Evolutionary conservation across 768 basidiomycete genomes (phyloP).

Genomic region (Lentinula boryana): DNA sequence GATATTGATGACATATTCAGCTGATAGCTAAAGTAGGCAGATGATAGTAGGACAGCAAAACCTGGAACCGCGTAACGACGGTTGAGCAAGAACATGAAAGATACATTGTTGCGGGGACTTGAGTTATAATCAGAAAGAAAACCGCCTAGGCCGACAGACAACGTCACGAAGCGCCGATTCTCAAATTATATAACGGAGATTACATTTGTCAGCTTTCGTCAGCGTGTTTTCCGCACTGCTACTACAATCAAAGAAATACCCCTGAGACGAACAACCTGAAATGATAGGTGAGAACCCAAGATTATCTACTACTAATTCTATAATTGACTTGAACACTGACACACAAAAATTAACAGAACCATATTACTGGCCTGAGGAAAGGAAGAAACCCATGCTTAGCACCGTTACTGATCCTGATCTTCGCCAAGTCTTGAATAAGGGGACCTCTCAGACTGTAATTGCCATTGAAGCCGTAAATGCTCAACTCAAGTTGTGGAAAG

Average conservation of each 20-base stretch:
- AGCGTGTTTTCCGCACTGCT: no score
- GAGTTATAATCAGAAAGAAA: no score
- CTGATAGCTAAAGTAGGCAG: neutral
- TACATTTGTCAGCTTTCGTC: no score
- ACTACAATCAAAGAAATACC: no score
- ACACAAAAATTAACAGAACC: neutral
- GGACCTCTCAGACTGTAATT: neutral
- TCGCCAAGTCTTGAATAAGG: neutral
- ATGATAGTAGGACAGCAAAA: neutral
- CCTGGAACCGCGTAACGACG: neutral
- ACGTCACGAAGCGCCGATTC: no score
- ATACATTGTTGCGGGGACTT: no score
- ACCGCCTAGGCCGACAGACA: no score
- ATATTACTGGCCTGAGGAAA: slow-evolving; percentile 2
- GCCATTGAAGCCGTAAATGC: neutral
- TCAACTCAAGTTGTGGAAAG: neutral
- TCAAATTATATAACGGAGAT: no score
- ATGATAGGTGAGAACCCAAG: no score
- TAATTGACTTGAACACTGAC: neutral
- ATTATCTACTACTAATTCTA: neutral
- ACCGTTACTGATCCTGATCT: slow-evolving; percentile 2
- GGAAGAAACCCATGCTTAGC: neutral
- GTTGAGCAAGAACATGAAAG: neutral
- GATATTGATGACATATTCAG: slow-evolving; percentile 13
- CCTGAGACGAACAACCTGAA: no score